A percentile compares a stretch with the other conserved stretches of the same genome.
These are phyloP conservation scores for Dioscorea dumetorum DNA, from an alignment of 106 monocot species.

Conservation along the genomic window DNA sequence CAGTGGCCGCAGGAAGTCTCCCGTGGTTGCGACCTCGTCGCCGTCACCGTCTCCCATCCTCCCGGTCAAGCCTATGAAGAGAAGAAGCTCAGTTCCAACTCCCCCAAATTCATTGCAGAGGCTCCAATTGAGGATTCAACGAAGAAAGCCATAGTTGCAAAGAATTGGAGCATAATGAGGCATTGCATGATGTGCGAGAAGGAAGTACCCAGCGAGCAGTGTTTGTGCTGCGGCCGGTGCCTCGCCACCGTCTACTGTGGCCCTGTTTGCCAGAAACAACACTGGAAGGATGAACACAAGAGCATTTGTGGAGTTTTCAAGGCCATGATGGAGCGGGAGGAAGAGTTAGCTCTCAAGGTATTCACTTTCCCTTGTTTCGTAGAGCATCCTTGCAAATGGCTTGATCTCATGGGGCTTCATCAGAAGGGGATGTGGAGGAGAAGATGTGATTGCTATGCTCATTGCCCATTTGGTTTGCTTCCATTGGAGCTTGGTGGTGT, in stretches of 20 bases:
- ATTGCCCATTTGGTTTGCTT: conserved; percentile 43
- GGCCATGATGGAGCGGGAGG: conserved; percentile 52
- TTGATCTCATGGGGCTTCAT: conserved; percentile 44
- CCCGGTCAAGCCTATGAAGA: conserved; percentile 35
- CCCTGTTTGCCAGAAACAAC: conserved; percentile 46
- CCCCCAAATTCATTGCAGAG: conserved; percentile 23
- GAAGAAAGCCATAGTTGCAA: not conserved
- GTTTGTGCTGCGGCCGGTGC: conserved; percentile 31
- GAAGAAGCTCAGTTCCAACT: conserved; percentile 21
- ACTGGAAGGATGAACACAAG: conserved; percentile 52
- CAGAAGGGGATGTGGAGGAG: conserved; percentile 64
- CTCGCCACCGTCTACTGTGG: conserved; percentile 33
- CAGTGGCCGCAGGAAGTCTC: conserved; percentile 52
- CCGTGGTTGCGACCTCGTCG: conserved; percentile 28
- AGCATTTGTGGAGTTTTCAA: conserved; percentile 37
- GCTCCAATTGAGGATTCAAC: conserved; percentile 21
- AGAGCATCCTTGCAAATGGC: conserved; percentile 43
- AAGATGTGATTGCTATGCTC: conserved; percentile 31
- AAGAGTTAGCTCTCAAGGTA: conserved; percentile 42
- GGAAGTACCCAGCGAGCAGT: conserved; percentile 24
- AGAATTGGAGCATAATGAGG: conserved; percentile 14
- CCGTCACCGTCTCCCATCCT: conserved; percentile 55
- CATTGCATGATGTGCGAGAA: conserved; percentile 40
- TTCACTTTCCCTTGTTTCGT: conserved; percentile 38
- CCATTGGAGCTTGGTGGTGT: conserved; percentile 7